Base-by-base conservation (phyloP, 2,329 filamentous ascomycete species). In the Neonectria punicea region DNA sequence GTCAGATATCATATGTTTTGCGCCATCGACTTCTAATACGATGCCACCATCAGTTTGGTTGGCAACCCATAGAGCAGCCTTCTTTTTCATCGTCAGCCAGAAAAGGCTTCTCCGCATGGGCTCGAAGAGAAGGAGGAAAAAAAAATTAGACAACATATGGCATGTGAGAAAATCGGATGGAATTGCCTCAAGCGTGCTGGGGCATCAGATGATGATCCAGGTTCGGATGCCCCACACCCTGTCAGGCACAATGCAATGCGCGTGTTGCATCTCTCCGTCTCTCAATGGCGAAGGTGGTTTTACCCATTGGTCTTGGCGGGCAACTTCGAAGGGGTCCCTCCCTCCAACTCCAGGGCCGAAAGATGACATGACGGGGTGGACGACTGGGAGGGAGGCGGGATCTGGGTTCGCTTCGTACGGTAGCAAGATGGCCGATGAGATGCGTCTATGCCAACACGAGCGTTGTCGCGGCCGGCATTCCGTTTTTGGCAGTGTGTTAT, bases 131-230 rank as follows among this genome's bases (percentile, higher is more conserved):
- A 25, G 5, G 25, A 25, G 5, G 36, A 49, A 30, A 54, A 28
- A 56, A 39, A 59, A 60, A 65, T 60, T 66, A 41, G 57, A 41
- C 36, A 58, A 41, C 55, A 25, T 53, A 50, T 65, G 60, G 61
- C 61, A 70, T 66, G 67, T 67, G 66, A 71, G 61, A 70, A 70
- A 55, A 66, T 54, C 56, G 65, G 57, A 59, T 55, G 58, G 66
- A 74, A 73, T 74, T 74, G 66, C 72, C 72, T 74, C 72, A 74
- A 66, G 55, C 53, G 66, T 25, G 72, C 53, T 18, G 63, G 71
- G 70, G 68, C 68, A 67, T 74, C 72, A 72, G 73, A 65, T 68
- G 64, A 74, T 70, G 60, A 58, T 61, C 71, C 68, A 71, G 59
- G 61, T 67, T 65, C 46, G 66, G 65, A 67, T 58, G 66, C 58